Evolutionary conservation across 2,329 filamentous ascomycete species (phyloP), one percentile per base, ranked within the genome.

Genomic region (Alternaria gansuensis): DNA sequence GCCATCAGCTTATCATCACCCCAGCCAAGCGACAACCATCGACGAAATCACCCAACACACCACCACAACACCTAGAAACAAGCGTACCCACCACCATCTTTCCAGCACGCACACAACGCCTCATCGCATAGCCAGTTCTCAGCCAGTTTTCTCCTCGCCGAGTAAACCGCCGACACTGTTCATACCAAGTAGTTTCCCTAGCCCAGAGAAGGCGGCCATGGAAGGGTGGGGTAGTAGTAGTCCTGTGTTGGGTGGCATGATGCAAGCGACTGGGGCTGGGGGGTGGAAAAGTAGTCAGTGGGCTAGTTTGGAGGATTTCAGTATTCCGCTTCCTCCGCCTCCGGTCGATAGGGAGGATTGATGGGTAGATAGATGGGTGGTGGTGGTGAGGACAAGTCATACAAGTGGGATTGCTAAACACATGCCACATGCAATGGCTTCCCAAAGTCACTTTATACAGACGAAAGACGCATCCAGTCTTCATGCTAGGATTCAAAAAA

Each of bases 11-110:
- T 40, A 28, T 28, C 26, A 28, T 28, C 51, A 60, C 13, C 57
- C 68, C 2, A 75, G 73, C 51, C 75, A 77, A 64, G 75, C 75
- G 1, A 77, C 75, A 8, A 77, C 75, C 3, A 60, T 76, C 3
- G 73, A 75, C 13, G 67, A 71, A 51, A 52, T 66, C 23, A 71
- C 70, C 1, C 69, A 71, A 2, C 63, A 48, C 23, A 71, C 37
- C 10, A 14, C 13, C 6, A 40, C 21, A 4, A 24, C 70, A 4
- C 69, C 71, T 0, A 57, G 48, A 24, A 69, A 65, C n/a, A 60
- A 63, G 2, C 59, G 62, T 7, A 51, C 54, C 1, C 64, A 67
- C 26, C 54, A 44, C 0, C 54, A 44, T 0, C 43, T 57, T 0
- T 33, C 28, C 5, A 74, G 65, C 34, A 63, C 66, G 10, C 62